phyloP scores from a whole-genome alignment of 306 rosid genomes.

The Pyrus bretschneideri region DNA sequence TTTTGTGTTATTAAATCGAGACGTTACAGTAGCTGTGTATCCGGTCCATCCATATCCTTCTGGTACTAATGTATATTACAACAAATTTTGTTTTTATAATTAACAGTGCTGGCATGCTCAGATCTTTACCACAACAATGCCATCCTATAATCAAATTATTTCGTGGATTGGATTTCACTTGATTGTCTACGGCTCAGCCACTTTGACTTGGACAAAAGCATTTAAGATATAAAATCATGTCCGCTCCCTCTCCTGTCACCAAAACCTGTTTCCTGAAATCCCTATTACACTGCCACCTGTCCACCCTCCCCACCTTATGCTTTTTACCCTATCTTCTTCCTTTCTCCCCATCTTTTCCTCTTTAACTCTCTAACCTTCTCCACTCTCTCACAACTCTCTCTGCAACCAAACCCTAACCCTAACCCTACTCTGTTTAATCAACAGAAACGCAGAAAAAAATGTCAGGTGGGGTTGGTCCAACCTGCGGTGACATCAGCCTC shows the following conservation, averaged over 20 bases:
- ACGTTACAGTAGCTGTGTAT: no score
- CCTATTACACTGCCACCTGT: not conserved
- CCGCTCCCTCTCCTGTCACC: not conserved
- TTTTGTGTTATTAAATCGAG: no score
- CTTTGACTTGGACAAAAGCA: not conserved
- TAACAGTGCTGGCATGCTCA: no score
- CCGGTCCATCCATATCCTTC: no score
- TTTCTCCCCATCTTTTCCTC: not conserved
- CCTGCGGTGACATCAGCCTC: slow-evolving; percentile 46
- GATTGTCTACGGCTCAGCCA: no score
- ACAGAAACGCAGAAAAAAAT: slow-evolving; percentile 2
- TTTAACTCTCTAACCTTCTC: not conserved
- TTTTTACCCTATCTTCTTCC: not conserved
- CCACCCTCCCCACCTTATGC: slow-evolving; percentile 1
- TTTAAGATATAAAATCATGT: not conserved
- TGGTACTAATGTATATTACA: no score
- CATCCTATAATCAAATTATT: no score
- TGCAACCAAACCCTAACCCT: not conserved
- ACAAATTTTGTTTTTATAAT: no score
- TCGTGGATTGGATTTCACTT: no score
- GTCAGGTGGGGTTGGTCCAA: slow-evolving; percentile 90
- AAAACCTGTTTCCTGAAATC: not conserved
- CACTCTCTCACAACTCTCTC: not conserved
- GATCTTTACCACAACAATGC: no score
- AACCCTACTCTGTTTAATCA: not conserved